Evolutionary conservation across 331 rosid species (phyloP).

Genomic region (Spiraea crenata): DNA sequence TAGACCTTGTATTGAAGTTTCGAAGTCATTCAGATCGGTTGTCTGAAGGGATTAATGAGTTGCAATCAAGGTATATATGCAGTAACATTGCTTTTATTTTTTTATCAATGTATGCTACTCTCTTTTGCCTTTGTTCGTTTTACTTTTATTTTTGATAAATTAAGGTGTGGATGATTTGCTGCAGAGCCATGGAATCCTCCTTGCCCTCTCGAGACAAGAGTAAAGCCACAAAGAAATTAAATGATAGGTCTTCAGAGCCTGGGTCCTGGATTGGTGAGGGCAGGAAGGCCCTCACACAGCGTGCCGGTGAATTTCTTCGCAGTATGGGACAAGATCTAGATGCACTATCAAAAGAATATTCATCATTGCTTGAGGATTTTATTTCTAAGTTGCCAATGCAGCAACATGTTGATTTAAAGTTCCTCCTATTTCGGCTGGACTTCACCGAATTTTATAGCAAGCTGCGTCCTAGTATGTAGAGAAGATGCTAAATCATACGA

Average conservation of each 20-base stretch:
- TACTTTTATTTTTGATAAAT: background rate
- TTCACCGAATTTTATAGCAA: slow-evolving; percentile 85
- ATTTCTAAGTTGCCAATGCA: slow-evolving; percentile 91
- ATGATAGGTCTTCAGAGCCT: slow-evolving; percentile 42
- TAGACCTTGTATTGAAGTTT: slow-evolving; percentile 85
- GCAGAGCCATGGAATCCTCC: slow-evolving; percentile 70
- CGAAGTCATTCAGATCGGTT: slow-evolving; percentile 82
- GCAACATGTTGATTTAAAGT: slow-evolving; percentile 93
- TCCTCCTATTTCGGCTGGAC: slow-evolving; percentile 94
- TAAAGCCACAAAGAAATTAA: slow-evolving; percentile 45
- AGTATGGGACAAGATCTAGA: slow-evolving; percentile 78
- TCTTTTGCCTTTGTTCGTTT: background rate
- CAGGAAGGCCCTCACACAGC: slow-evolving; percentile 83
- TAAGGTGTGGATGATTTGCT: slow-evolving; percentile 25
- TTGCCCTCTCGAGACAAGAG: slow-evolving; percentile 57
- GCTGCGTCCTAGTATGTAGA: slow-evolving; percentile 48
- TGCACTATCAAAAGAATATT: slow-evolving; percentile 74
- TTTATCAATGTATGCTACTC: background rate
- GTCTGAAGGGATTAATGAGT: slow-evolving; percentile 85
- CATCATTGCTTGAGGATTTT: slow-evolving; percentile 80
- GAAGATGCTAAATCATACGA: slow-evolving; percentile 21
- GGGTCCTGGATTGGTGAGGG: slow-evolving; percentile 87
- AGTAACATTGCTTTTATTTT: slow-evolving; percentile 16
- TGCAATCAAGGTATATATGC: slow-evolving; percentile 77
- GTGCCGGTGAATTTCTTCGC: slow-evolving; percentile 80